Conservation (phyloP, 768 basidiomycete genomes). For the Artomyces pyxidatus region DNA sequence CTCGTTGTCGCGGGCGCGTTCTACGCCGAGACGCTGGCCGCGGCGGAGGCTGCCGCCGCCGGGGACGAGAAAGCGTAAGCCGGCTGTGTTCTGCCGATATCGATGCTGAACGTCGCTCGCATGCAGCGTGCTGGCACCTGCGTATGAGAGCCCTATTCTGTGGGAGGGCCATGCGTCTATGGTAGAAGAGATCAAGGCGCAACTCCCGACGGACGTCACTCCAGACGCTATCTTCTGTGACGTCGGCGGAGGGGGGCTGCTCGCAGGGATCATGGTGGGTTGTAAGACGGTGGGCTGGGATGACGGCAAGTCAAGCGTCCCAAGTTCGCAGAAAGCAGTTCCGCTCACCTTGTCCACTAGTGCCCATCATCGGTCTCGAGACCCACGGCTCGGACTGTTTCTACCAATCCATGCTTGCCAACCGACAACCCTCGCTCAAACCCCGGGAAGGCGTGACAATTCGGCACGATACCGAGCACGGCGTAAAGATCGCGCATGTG, state of each 20-base stretch:
- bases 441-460: constrained; percentile 34
- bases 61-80: constrained; percentile 47
- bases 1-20: constrained; percentile 49
- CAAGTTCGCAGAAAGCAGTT: neutral
- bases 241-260: constrained; percentile 67
- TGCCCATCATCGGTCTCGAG: constrained; percentile 60
- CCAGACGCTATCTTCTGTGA: constrained; percentile 73
- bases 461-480: constrained; percentile 32
- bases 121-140: constrained; percentile 55
- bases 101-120: no score
- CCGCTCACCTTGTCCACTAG: constrained; percentile 22
- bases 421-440: constrained; percentile 28
- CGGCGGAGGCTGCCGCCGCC: constrained; percentile 39
- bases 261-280: constrained; percentile 65
- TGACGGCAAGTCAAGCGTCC: constrained; percentile 35
- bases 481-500: constrained; percentile 52
- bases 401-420: constrained; percentile 61
- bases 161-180: constrained; percentile 80
- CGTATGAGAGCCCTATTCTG: constrained; percentile 59
- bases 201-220: constrained; percentile 34
- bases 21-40: constrained; percentile 49
- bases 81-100: neutral
- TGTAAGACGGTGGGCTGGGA: constrained; percentile 61
- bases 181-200: constrained; percentile 51
- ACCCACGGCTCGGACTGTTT: constrained; percentile 71